Evolutionary conservation across 768 basidiomycete species (phyloP).

Genomic region (Baorangia bicolor): DNA sequence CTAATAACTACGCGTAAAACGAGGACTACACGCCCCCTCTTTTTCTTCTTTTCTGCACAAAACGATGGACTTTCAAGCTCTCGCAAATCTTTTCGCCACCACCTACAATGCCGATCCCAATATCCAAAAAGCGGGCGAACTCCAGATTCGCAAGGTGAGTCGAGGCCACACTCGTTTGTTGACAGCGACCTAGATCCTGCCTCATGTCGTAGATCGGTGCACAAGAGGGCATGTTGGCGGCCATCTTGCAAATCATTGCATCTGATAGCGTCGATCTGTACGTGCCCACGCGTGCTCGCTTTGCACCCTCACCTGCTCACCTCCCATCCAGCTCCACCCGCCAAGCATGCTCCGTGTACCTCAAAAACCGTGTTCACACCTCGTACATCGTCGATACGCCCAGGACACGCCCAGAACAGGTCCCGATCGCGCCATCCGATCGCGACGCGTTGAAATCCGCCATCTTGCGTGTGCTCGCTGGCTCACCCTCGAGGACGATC

Average conservation of each 20-base stretch:
- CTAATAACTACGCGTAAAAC: slow-evolving; percentile 1
- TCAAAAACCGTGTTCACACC: slow-evolving; percentile 83
- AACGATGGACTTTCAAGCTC: slow-evolving; percentile 70
- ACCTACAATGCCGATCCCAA: slow-evolving; percentile 85
- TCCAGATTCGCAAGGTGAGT: slow-evolving; percentile 81
- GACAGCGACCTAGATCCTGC: neutral
- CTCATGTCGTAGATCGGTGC: slow-evolving; percentile 57
- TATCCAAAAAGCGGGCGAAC: slow-evolving; percentile 80
- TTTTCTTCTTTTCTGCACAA: neutral
- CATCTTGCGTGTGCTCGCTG: slow-evolving; percentile 69
- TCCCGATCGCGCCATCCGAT: slow-evolving; percentile 64
- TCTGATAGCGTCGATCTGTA: slow-evolving; percentile 75
- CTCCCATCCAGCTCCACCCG: slow-evolving; percentile 60
- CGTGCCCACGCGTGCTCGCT: slow-evolving; percentile 43
- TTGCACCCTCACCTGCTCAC: neutral
- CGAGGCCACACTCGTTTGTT: neutral
- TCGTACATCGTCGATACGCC: slow-evolving; percentile 54
- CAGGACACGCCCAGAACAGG: slow-evolving; percentile 54
- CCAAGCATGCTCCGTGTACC: slow-evolving; percentile 82
- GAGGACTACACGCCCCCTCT: neutral
- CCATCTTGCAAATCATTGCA: slow-evolving; percentile 82
- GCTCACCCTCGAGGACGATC: slow-evolving; percentile 63
- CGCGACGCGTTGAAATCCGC: slow-evolving; percentile 67
- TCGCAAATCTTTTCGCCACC: slow-evolving; percentile 76
- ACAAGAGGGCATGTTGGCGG: slow-evolving; percentile 82